phyloP scores from a whole-genome alignment of 1,284 basidiomycete species.

The Rhodotorula sp. region DNA sequence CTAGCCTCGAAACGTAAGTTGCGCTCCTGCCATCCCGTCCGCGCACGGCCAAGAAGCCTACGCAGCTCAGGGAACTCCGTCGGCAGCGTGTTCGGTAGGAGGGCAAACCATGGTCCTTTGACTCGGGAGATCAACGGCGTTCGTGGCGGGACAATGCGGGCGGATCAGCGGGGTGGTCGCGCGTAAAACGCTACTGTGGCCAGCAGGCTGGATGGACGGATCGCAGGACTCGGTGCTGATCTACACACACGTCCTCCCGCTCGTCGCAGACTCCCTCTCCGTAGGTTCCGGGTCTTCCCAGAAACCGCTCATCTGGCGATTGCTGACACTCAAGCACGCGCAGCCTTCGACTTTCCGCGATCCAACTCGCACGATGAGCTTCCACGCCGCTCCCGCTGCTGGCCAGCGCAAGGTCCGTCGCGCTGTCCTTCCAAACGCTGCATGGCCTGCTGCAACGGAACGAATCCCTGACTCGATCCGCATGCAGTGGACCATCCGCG shows the following conservation, averaged over 20 bases:
- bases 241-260: not conserved
- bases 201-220: too few species aligned
- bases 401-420: slow-evolving; percentile 24
- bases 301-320: not conserved
- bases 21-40: too few species aligned
- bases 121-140: not conserved
- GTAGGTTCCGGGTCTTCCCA: not conserved
- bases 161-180: too few species aligned
- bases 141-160: too few species aligned
- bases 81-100: too few species aligned
- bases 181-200: too few species aligned
- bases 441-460: too few species aligned
- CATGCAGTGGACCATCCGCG: slow-evolving; percentile 63
- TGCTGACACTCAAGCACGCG: not conserved
- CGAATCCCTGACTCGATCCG: not conserved
- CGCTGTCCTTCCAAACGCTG: fast-evolving
- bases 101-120: not conserved
- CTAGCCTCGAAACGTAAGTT: slow-evolving; percentile 5
- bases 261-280: not conserved
- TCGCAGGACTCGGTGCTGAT: not conserved
- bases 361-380: slow-evolving; percentile 27
- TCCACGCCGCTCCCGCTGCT: slow-evolving; percentile 27
- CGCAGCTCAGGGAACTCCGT: too few species aligned
- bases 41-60: too few species aligned
- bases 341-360: not conserved